These are phyloP conservation scores for Hortiboletus rubellus DNA, from an alignment of 1,284 basidiomycete genomes.

Conservation along the genomic window DNA sequence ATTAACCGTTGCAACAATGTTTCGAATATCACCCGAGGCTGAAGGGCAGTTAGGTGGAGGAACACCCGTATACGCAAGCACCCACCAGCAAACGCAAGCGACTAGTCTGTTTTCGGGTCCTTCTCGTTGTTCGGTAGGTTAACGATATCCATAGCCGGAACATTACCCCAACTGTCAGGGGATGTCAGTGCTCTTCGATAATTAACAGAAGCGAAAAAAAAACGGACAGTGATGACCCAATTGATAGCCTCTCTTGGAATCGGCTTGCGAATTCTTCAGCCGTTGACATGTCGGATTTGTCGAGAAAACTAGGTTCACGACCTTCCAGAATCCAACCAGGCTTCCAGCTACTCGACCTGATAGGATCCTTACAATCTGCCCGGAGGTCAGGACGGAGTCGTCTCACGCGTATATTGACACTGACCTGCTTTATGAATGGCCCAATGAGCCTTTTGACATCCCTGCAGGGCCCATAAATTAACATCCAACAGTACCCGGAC, in stretches of 20 bases:
- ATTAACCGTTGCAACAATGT: constrained; percentile 26
- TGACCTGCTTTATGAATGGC: constrained; percentile 26
- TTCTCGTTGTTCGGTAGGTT: constrained; percentile 41
- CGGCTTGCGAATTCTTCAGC: constrained; percentile 10
- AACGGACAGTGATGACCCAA: constrained; percentile 26
- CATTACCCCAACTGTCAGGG: constrained; percentile 21
- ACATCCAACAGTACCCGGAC: not conserved
- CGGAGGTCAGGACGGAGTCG: not conserved
- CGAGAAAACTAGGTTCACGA: constrained; percentile 25
- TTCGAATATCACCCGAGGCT: constrained; percentile 32
- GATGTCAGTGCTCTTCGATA: not conserved
- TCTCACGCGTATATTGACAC: not conserved
- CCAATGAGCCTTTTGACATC: constrained; percentile 30
- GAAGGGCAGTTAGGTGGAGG: not conserved
- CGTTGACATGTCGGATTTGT: constrained; percentile 2
- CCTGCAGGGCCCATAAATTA: constrained; percentile 9
- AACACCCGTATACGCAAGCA: not conserved
- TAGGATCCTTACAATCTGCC: constrained; percentile 28
- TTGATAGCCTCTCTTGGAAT: constrained; percentile 16
- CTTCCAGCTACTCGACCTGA: constrained; percentile 24
- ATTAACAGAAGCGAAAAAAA: not conserved
- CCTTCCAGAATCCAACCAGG: constrained; percentile 26
- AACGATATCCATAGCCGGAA: constrained; percentile 40
- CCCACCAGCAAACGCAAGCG: constrained; percentile 38
- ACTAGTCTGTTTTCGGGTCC: constrained; percentile 34